A percentile compares a stretch with the other conserved stretches of the same genome.
phyloP scores from a whole-genome alignment of 441 rosid genomes.

The Brassica hybrid region DNA sequence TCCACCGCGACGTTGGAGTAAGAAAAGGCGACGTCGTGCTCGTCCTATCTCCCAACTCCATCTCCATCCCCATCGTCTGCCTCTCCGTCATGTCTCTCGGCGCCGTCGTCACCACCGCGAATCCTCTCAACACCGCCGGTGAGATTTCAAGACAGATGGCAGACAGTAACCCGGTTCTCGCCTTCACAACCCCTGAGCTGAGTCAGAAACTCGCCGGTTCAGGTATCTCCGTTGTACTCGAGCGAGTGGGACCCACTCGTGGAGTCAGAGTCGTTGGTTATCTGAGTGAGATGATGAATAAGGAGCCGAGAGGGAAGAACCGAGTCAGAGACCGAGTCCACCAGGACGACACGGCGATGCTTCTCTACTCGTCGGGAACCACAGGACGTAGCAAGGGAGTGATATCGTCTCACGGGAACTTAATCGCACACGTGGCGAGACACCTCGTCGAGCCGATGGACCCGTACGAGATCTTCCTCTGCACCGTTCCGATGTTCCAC shows the following conservation, averaged over 20 bases:
- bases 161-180: slow-evolving; percentile 64
- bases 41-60: slow-evolving; percentile 81
- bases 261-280: slow-evolving; percentile 44
- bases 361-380: slow-evolving; percentile 90
- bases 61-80: slow-evolving; percentile 77
- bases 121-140: too few relatives aligned
- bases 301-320: slow-evolving; percentile 24
- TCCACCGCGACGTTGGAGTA: slow-evolving; percentile 61
- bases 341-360: slow-evolving; percentile 75
- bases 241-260: background rate
- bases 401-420: slow-evolving; percentile 72
- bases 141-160: too few relatives aligned
- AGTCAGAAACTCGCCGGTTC: slow-evolving; percentile 55
- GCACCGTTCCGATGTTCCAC: slow-evolving; percentile 91
- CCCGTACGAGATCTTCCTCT: slow-evolving; percentile 49
- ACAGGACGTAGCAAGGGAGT: slow-evolving; percentile 91
- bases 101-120: too few relatives aligned
- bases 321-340: slow-evolving; percentile 54
- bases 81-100: too few relatives aligned
- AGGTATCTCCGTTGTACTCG: slow-evolving; percentile 54
- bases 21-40: slow-evolving; percentile 76
- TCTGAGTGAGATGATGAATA: slow-evolving; percentile 53
- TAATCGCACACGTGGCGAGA: slow-evolving; percentile 70
- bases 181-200: slow-evolving; percentile 61
- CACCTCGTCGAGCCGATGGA: slow-evolving; percentile 47